phyloP scores from a whole-genome alignment of 768 basidiomycete genomes.

The Lactarius sp. region DNA sequence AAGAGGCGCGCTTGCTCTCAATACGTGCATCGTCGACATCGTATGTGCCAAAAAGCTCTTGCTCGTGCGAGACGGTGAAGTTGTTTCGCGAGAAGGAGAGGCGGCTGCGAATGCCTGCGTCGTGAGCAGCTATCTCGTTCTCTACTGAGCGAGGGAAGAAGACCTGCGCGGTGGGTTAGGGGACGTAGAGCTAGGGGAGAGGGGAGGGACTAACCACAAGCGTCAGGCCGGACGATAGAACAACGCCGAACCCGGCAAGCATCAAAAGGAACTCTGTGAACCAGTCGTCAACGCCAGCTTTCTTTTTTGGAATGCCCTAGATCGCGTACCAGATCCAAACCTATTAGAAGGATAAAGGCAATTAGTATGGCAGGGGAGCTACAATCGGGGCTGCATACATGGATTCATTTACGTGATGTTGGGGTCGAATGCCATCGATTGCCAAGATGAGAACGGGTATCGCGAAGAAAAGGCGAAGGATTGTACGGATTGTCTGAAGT shows the following conservation, averaged over 20 bases:
- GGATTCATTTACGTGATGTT: conserved; percentile 60
- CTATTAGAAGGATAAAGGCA: not conserved
- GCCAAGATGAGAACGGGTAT: conserved; percentile 62
- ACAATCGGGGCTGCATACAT: conserved; percentile 33
- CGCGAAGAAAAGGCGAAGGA: conserved; percentile 70
- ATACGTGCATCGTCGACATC: not conserved
- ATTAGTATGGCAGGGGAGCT: not conserved
- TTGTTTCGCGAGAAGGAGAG: conserved; percentile 14
- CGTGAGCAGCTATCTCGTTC: conserved; percentile 20
- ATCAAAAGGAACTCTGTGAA: conserved; percentile 21
- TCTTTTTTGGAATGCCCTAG: not conserved
- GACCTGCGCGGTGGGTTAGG: conserved; percentile 8
- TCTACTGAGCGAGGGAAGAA: conserved; percentile 27
- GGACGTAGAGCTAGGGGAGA: not conserved
- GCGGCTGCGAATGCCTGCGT: conserved; percentile 8
- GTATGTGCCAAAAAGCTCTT: conserved; percentile 24
- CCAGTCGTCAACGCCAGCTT: not conserved
- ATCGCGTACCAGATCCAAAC: conserved; percentile 4
- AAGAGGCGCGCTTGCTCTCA: not conserved
- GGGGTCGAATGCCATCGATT: conserved; percentile 59
- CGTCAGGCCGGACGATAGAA: conserved; percentile 24
- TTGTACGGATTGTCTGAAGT: conserved; percentile 57
- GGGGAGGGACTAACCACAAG: conserved; percentile 17
- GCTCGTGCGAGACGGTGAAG: conserved; percentile 22
- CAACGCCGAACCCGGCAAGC: conserved; percentile 18